These are phyloP conservation scores for Saururus chinensis DNA, from an alignment of 164 flowering plant species.

Conservation along the genomic window DNA sequence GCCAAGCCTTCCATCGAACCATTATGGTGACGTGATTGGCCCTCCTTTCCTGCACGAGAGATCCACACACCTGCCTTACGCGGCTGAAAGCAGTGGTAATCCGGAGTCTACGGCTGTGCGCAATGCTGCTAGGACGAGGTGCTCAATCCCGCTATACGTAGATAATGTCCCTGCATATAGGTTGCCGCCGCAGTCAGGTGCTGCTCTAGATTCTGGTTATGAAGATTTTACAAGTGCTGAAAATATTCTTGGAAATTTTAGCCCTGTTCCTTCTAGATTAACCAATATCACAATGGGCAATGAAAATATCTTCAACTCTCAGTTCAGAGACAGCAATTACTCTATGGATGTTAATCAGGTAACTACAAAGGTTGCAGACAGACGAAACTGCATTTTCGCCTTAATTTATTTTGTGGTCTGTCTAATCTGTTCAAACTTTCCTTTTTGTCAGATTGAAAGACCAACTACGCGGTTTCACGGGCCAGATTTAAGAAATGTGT, in stretches of 20 bases:
- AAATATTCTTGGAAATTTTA: too few relatives aligned
- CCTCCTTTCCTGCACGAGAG: too few relatives aligned
- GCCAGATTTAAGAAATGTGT: slow-evolving; percentile 62
- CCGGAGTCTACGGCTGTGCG: too few relatives aligned
- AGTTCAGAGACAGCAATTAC: slow-evolving; percentile 68
- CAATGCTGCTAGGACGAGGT: too few relatives aligned
- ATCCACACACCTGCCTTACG: too few relatives aligned
- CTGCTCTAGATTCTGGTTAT: slow-evolving; percentile 63
- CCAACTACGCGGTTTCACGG: slow-evolving; percentile 73
- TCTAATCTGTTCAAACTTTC: too few relatives aligned
- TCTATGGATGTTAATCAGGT: slow-evolving; percentile 76
- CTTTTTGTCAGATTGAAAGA: slow-evolving; percentile 47
- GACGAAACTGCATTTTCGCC: too few relatives aligned
- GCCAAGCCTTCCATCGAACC: slow-evolving; percentile 78
- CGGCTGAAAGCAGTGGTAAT: too few relatives aligned
- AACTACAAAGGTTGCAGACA: too few relatives aligned
- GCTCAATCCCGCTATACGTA: slow-evolving; percentile 26
- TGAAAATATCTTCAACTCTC: slow-evolving; percentile 69
- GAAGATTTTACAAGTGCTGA: slow-evolving; percentile 67
- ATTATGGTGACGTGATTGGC: slow-evolving; percentile 58
- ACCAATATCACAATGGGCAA: slow-evolving; percentile 52
- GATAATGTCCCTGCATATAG: slow-evolving; percentile 59
- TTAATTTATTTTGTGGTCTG: too few relatives aligned
- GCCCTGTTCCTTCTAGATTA: too few relatives aligned
- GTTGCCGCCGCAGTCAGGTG: slow-evolving; percentile 76